Base-by-base conservation (phyloP, 2,329 filamentous ascomycete genomes). In the Cryphonectria nitschkei region DNA sequence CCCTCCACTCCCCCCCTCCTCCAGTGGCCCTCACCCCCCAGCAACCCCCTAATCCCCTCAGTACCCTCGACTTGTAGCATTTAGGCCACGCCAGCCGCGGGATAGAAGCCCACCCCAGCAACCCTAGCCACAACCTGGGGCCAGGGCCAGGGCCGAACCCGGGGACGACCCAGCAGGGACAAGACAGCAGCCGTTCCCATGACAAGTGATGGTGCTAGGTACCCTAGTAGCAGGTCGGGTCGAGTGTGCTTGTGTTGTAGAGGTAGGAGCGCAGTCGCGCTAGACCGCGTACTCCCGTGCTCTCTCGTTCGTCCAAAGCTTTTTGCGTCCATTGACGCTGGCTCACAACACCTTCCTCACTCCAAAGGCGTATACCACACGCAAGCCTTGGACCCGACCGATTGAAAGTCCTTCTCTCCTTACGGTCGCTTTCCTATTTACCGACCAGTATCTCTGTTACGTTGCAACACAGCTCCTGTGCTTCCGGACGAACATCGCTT, bases 251-350 rank as follows among this genome's bases (percentile, higher is more conserved):
- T 34, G 37, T 39, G 37, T 16, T 43, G 41, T 43, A 43, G 39
- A 43, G 43, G 43, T 22, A 16, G 16, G 16, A 50, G 43, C 43
- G 19, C 46, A 58, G 54, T 58, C 54, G 54, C 54, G 54, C 54
- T 58, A 32, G 54, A 58, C 54, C 54, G 54, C 54, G 54, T 58
- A 58, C 54, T 58, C 54, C 54, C 29, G 52, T 56, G 52, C 26
- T 29, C 52, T 39, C 37, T 56, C n/a, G n/a, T 56, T 26, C 26
- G 32, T 56, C 54, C 54, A 58, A 58, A 58, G 14, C 54, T 58
- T 58, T 32, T 32, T 58, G 54, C 54, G 29, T 19, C 37, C 43
- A 22, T 62, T 39, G n/a, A 46, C 43, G 67, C 54, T 58, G 26
- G 26, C 54, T 58, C 54, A 29, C 19, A 11, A 11, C 11, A 11